These are phyloP conservation scores for Pyricularia sp. DNA, from an alignment of 2,329 filamentous ascomycete species.

Conservation along the genomic window DNA sequence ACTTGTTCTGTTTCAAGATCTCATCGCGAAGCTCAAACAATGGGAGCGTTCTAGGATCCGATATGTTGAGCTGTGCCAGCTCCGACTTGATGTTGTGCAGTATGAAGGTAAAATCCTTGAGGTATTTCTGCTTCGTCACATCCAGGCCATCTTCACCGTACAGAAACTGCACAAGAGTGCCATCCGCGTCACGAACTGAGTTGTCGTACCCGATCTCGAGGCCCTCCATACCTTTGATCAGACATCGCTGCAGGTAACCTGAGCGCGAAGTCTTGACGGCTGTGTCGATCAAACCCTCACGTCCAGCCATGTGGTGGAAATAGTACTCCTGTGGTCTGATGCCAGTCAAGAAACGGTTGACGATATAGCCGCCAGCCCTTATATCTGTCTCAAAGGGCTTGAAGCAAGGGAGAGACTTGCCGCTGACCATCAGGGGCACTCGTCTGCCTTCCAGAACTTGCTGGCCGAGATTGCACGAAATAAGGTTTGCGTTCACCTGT, in stretches of 20 bases:
- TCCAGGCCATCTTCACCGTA: constrained; percentile 96
- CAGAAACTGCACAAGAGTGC: constrained; percentile 83
- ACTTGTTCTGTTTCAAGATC: constrained; percentile 68
- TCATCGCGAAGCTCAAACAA: constrained; percentile 42
- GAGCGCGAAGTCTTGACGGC: constrained; percentile 97
- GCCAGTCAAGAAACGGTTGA: constrained; percentile 93
- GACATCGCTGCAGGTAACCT: constrained; percentile 88
- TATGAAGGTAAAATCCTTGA: constrained; percentile 81
- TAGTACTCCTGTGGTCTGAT: constrained; percentile 97
- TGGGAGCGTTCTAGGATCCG: constrained; percentile 31
- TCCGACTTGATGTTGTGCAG: constrained; percentile 75
- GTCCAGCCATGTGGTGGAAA: constrained; percentile 98
- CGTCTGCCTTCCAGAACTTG: constrained; percentile 90
- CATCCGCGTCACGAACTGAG: constrained; percentile 87
- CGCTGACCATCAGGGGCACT: constrained; percentile 95
- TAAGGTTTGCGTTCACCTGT: constrained; percentile 88
- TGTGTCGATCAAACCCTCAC: constrained; percentile 96
- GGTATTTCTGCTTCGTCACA: constrained; percentile 84
- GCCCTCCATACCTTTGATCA: constrained; percentile 98
- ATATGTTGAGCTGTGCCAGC: constrained; percentile 59
- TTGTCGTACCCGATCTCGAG: constrained; percentile 85
- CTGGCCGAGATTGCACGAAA: constrained; percentile 94
- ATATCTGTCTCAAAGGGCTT: constrained; percentile 81
- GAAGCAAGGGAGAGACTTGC: constrained; percentile 91
- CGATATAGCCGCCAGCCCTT: constrained; percentile 84